Percentiles rank a stretch among this genome's conserved stretches.
These are phyloP conservation scores for Symbiodinium natans DNA, from an alignment of 73 alveolate species.

Conservation along the genomic window DNA sequence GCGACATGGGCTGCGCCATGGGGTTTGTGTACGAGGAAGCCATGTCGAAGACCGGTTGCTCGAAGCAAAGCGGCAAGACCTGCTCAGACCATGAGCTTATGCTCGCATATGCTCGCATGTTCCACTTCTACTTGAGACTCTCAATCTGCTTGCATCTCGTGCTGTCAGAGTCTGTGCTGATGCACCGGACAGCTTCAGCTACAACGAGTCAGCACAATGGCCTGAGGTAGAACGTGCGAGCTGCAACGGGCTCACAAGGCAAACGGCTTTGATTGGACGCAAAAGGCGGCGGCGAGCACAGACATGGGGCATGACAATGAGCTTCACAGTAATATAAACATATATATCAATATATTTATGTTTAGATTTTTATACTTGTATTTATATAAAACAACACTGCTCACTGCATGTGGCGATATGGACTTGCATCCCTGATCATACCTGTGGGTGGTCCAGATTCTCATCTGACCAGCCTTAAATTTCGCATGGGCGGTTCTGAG, in stretches of 20 bases:
- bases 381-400: too few relatives aligned
- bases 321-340: neutral
- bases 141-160: too few relatives aligned
- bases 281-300: neutral
- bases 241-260: neutral
- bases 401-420: too few relatives aligned
- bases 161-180: too few relatives aligned
- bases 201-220: neutral
- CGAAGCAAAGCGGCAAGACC: conserved; percentile 12
- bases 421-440: too few relatives aligned
- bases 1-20: neutral
- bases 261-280: neutral
- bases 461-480: too few relatives aligned
- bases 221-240: conserved; percentile 4
- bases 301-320: neutral
- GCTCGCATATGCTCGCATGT: neutral
- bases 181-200: too few relatives aligned
- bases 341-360: too few relatives aligned
- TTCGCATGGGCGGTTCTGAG: neutral
- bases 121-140: too few relatives aligned
- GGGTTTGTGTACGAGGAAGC: neutral
- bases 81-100: neutral
- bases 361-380: too few relatives aligned
- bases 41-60: neutral
- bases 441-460: too few relatives aligned